A percentile compares a stretch with the other conserved stretches of the same genome.
Conservation (phyloP, 768 basidiomycete species). For the Mycena epipterygia region DNA sequence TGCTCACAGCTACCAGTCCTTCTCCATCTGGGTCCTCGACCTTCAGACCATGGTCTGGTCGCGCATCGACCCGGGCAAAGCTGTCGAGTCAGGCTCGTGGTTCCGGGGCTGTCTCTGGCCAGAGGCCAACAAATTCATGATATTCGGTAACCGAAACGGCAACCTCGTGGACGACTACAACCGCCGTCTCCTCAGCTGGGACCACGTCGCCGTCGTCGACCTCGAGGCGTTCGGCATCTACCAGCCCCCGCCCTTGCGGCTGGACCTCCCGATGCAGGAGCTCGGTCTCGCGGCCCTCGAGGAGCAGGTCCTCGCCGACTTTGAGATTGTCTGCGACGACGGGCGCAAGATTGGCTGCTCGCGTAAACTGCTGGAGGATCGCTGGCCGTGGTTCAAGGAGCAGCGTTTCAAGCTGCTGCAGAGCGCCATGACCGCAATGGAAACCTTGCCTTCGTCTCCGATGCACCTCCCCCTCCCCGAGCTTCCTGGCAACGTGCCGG, state of each 20-base stretch:
- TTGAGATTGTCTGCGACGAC: slow-evolving; percentile 94
- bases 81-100: slow-evolving; percentile 92
- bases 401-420: slow-evolving; percentile 73
- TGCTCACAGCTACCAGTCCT: slow-evolving; percentile 93
- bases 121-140: slow-evolving; percentile 85
- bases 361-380: slow-evolving; percentile 84
- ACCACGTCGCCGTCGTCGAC: slow-evolving; percentile 91
- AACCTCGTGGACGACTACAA: slow-evolving; percentile 95
- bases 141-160: slow-evolving; percentile 91
- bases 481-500: slow-evolving; percentile 63
- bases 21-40: slow-evolving; percentile 97
- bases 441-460: slow-evolving; percentile 69
- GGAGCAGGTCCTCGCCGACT: slow-evolving; percentile 87
- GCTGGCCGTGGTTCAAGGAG: slow-evolving; percentile 96
- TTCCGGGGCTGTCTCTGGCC: slow-evolving; percentile 93
- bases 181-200: slow-evolving; percentile 90
- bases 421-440: slow-evolving; percentile 68
- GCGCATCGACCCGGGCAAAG: slow-evolving; percentile 89
- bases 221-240: slow-evolving; percentile 97
- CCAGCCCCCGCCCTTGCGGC: slow-evolving; percentile 79
- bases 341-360: slow-evolving; percentile 87
- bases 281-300: slow-evolving; percentile 88
- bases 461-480: slow-evolving; percentile 77
- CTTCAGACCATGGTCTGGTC: slow-evolving; percentile 87
- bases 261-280: slow-evolving; percentile 83